phyloP scores from a whole-genome alignment of 495 filamentous ascomycete species.

The Podospora pseudoanserina region DNA sequence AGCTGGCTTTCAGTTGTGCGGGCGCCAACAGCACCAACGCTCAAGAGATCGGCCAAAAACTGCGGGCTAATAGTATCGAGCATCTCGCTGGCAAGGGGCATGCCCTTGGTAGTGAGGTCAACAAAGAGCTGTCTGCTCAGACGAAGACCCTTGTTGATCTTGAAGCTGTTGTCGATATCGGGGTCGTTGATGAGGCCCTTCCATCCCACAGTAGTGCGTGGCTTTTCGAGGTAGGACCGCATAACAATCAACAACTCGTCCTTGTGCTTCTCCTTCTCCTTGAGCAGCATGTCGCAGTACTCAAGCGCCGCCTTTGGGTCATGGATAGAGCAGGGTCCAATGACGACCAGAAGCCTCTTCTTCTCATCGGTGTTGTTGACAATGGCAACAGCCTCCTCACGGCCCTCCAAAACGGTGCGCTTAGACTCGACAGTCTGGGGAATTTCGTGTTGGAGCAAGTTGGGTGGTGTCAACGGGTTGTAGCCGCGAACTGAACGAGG shows the following conservation, averaged over 20 bases:
- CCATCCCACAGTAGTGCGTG: slow-evolving; percentile 97
- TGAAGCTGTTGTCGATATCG: slow-evolving; percentile 96
- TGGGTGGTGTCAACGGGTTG: slow-evolving; percentile 90
- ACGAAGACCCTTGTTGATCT: slow-evolving; percentile 96
- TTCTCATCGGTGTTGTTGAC: slow-evolving; percentile 75
- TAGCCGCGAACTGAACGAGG: slow-evolving; percentile 68
- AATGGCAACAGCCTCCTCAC: slow-evolving; percentile 75
- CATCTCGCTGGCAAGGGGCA: slow-evolving; percentile 99
- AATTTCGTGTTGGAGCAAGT: slow-evolving; percentile 95
- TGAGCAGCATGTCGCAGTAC: slow-evolving; percentile 81
- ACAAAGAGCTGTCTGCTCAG: slow-evolving; percentile 88
- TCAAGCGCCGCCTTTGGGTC: slow-evolving; percentile 88
- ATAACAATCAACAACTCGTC: slow-evolving; percentile 92
- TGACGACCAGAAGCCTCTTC: slow-evolving; percentile 79
- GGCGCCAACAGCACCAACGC: slow-evolving; percentile 89
- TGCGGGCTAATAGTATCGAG: slow-evolving; percentile 98
- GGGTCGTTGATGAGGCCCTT: slow-evolving; percentile 99
- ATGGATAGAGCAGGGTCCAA: slow-evolving; percentile 97
- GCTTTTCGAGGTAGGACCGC: slow-evolving; percentile 98
- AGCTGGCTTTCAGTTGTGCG: slow-evolving; percentile 94
- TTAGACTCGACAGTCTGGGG: slow-evolving; percentile 72
- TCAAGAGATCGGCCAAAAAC: slow-evolving; percentile 92
- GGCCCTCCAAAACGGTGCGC: slow-evolving; percentile 72
- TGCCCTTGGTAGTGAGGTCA: slow-evolving; percentile 87
- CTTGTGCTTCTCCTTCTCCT: slow-evolving; percentile 83